These are phyloP conservation scores for Moniliella sp. DNA, from an alignment of 1,284 basidiomycete genomes.

Conservation along the genomic window DNA sequence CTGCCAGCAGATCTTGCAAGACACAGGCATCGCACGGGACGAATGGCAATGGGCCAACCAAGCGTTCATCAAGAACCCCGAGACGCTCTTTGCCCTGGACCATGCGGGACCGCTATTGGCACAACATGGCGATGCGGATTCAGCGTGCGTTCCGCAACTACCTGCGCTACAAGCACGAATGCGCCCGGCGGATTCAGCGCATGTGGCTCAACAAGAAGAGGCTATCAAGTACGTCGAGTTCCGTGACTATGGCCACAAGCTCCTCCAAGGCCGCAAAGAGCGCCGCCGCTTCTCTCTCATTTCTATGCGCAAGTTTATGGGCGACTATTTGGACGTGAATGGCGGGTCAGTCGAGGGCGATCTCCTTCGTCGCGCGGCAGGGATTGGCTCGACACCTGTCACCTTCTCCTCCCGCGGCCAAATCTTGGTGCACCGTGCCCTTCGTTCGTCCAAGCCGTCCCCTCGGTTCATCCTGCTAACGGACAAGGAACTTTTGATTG, in stretches of 20 bases:
- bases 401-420: conserved; percentile 69
- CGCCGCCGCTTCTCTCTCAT: conserved; percentile 75
- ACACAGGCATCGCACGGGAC: conserved; percentile 81
- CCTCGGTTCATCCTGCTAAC: conserved; percentile 80
- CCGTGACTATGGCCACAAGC: conserved; percentile 77
- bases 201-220: conserved; percentile 98
- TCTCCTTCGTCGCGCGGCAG: conserved; percentile 53
- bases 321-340: conserved; percentile 76
- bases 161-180: conserved; percentile 80
- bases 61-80: conserved; percentile 97
- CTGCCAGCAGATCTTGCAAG: conserved; percentile 74
- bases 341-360: conserved; percentile 47
- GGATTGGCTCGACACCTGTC: conserved; percentile 37
- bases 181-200: conserved; percentile 77
- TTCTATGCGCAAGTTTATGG: conserved; percentile 81
- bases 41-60: conserved; percentile 99
- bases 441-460: conserved; percentile 69
- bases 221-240: conserved; percentile 64
- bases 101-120: conserved; percentile 97
- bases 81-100: conserved; percentile 89
- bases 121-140: conserved; percentile 92
- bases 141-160: conserved; percentile 92
- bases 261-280: conserved; percentile 78
- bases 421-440: conserved; percentile 63
- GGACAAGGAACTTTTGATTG: conserved; percentile 65